Conservation (phyloP, 2,329 filamentous ascomycete species). For the Botrytis deweyae region DNA sequence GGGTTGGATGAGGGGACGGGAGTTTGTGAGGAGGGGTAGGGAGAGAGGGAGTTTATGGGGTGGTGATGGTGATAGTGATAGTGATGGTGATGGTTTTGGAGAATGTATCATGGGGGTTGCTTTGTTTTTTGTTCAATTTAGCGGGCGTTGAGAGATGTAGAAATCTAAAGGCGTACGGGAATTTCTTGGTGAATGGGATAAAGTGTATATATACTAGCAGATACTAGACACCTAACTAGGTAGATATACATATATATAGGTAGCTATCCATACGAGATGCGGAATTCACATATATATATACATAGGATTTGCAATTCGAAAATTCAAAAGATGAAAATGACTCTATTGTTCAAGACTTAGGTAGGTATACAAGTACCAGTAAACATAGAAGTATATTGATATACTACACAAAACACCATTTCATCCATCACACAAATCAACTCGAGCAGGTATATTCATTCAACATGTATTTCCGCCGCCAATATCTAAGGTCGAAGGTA, state of each 20-base stretch:
- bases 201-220: background rate
- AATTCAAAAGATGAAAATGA: background rate
- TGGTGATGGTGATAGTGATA: background rate
- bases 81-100: background rate
- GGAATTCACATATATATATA: background rate
- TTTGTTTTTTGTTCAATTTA: background rate
- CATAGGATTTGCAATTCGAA: background rate
- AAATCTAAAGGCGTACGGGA: background rate
- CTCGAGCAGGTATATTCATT: too few relatives aligned
- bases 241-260: too few relatives aligned
- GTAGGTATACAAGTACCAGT: too few relatives aligned
- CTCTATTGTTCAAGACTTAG: background rate
- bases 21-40: slow-evolving; percentile 4
- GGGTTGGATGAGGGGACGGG: slow-evolving; percentile 10
- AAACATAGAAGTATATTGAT: background rate
- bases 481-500: too few relatives aligned
- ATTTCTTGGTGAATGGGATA: background rate
- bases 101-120: background rate
- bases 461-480: too few relatives aligned
- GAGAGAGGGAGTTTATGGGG: background rate
- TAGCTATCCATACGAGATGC: too few relatives aligned
- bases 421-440: background rate
- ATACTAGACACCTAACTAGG: background rate
- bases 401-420: background rate
- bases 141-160: background rate